Evolutionary conservation across 805 yeast species (phyloP).

Genomic region (Starmerella powellii): DNA sequence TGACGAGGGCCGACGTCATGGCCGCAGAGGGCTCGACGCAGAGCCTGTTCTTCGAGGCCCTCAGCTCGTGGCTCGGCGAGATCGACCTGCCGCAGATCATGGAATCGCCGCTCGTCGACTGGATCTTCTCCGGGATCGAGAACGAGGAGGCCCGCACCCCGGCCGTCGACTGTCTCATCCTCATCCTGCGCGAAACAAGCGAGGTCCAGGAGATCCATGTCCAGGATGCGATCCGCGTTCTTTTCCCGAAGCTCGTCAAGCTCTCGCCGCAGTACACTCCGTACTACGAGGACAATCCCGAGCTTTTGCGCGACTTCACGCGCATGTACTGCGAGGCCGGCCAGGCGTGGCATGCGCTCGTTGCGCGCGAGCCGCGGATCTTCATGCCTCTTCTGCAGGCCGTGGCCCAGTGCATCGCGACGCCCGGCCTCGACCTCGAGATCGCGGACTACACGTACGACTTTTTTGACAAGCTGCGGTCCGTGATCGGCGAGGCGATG

Average conservation of each 20-base stretch:
- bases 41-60: slow-evolving; percentile 50
- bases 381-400: slow-evolving; percentile 66
- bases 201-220: slow-evolving; percentile 44
- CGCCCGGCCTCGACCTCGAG: slow-evolving; percentile 66
- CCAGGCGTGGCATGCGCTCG: slow-evolving; percentile 84
- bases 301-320: slow-evolving; percentile 22
- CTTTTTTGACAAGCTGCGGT: slow-evolving; percentile 80
- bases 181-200: slow-evolving; percentile 68
- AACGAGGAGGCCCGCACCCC: slow-evolving; percentile 63
- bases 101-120: slow-evolving; percentile 48
- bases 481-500: slow-evolving; percentile 37
- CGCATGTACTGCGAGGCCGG: slow-evolving; percentile 82
- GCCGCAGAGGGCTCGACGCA: slow-evolving; percentile 20
- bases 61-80: slow-evolving; percentile 86
- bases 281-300: slow-evolving; percentile 16
- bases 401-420: slow-evolving; percentile 55
- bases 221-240: slow-evolving; percentile 41
- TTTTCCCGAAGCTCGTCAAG: slow-evolving; percentile 56
- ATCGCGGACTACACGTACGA: slow-evolving; percentile 81
- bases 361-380: slow-evolving; percentile 57
- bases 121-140: slow-evolving; percentile 52
- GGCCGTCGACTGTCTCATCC: slow-evolving; percentile 74
- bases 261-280: slow-evolving; percentile 8
- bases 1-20: slow-evolving; percentile 34
- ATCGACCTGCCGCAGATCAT: slow-evolving; percentile 63